phyloP scores from a whole-genome alignment of 2,329 filamentous ascomycete genomes.

The Xylariaceae sp. region DNA sequence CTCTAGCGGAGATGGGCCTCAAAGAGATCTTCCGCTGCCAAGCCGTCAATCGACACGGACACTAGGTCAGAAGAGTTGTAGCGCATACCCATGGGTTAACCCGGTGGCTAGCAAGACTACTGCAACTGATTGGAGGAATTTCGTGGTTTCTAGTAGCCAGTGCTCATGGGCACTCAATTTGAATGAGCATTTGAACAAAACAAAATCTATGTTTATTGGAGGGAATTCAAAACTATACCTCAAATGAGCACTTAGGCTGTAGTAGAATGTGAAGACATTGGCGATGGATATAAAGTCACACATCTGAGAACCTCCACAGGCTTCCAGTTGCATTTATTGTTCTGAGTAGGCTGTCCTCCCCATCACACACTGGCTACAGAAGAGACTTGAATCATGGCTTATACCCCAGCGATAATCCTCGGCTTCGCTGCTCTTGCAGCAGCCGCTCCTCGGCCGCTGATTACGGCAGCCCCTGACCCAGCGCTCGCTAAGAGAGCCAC shows the following conservation, averaged over 20 bases:
- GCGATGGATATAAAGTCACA: slow-evolving; percentile 6
- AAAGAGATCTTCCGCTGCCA: too few species aligned
- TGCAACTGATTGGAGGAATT: not conserved
- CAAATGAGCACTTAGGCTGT: not conserved
- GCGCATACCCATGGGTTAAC: too few species aligned
- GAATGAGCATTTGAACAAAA: not conserved
- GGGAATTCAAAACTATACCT: not conserved
- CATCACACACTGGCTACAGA: slow-evolving; percentile 8
- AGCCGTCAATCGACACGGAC: too few species aligned
- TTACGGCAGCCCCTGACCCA: slow-evolving; percentile 5
- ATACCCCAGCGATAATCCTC: slow-evolving; percentile 5
- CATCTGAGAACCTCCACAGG: slow-evolving; percentile 5
- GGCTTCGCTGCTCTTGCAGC: slow-evolving; percentile 8
- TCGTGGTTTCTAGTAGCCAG: not conserved
- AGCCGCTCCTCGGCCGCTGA: not conserved
- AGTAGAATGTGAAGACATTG: not conserved
- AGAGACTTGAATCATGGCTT: too few species aligned
- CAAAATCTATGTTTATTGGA: not conserved
- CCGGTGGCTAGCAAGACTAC: too few species aligned
- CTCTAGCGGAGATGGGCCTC: too few species aligned
- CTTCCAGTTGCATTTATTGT: not conserved
- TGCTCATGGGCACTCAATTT: not conserved
- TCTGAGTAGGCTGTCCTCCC: not conserved
- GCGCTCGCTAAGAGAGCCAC: slow-evolving; percentile 11
- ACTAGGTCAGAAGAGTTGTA: too few species aligned